phyloP scores from a whole-genome alignment of 805 yeast genomes.

The Vanderwaltozyma yarrowii region DNA sequence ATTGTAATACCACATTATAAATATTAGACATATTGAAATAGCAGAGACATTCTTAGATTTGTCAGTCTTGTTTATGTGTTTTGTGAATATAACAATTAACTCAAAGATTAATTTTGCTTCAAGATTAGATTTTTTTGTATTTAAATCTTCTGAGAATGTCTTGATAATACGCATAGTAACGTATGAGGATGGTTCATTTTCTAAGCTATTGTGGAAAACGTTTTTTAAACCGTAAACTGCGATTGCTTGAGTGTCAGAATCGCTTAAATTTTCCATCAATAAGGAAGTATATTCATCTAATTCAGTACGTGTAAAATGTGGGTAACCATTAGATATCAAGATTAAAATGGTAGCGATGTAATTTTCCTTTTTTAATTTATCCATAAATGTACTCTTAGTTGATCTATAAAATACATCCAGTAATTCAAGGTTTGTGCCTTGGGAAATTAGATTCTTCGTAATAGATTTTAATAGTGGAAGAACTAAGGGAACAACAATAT shows the following conservation, averaged over 20 bases:
- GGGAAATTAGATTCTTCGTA: slow-evolving; percentile 24
- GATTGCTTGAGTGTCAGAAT: slow-evolving; percentile 31
- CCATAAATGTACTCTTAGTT: slow-evolving; percentile 19
- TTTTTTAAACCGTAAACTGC: slow-evolving; percentile 55
- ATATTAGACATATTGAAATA: slow-evolving; percentile 21
- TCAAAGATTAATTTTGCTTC: slow-evolving; percentile 4
- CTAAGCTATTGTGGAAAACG: slow-evolving; percentile 30
- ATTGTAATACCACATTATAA: slow-evolving; percentile 30
- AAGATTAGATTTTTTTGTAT: neutral
- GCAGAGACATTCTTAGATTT: slow-evolving; percentile 2
- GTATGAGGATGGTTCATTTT: slow-evolving; percentile 24
- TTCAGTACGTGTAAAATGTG: slow-evolving; percentile 30
- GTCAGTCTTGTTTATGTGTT: slow-evolving; percentile 23
- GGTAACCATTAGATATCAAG: slow-evolving; percentile 30
- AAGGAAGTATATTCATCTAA: slow-evolving; percentile 28
- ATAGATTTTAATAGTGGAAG: slow-evolving; percentile 42
- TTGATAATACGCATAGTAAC: slow-evolving; percentile 40
- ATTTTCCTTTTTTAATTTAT: slow-evolving; percentile 24
- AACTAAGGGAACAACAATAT: slow-evolving; percentile 40
- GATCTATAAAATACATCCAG: slow-evolving; percentile 31
- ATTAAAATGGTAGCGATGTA: slow-evolving; percentile 35
- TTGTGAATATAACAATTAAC: slow-evolving; percentile 34
- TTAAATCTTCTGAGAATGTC: slow-evolving; percentile 29
- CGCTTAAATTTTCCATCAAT: slow-evolving; percentile 30
- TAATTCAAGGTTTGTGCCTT: slow-evolving; percentile 21